Evolutionary conservation across 257 asterid genomes (phyloP).

Genomic region (Penstemon davidsonii): DNA sequence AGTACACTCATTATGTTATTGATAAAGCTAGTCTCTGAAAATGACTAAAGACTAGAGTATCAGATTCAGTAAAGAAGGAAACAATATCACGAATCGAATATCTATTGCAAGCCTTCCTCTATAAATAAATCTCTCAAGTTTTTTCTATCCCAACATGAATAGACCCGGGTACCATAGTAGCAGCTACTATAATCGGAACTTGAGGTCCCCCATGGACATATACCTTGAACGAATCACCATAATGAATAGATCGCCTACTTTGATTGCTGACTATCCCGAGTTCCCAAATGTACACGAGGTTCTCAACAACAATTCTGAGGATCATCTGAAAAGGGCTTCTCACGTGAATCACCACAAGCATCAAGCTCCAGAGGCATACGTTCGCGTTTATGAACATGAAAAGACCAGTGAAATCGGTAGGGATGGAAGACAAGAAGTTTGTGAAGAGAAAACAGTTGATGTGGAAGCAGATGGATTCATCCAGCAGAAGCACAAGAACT

Average conservation of each 20-base stretch:
- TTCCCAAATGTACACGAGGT: not conserved
- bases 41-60: not conserved
- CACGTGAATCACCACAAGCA: slow-evolving; percentile 33
- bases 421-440: slow-evolving; percentile 25
- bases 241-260: slow-evolving; percentile 43
- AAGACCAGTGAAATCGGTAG: slow-evolving; percentile 22
- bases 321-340: not conserved
- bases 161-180: slow-evolving; percentile 21
- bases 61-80: not conserved
- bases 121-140: too few species aligned
- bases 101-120: too few species aligned
- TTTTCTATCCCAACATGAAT: slow-evolving; percentile 10
- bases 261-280: slow-evolving; percentile 30
- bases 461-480: slow-evolving; percentile 64
- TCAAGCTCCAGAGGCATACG: slow-evolving; percentile 34
- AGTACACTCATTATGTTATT: too few species aligned
- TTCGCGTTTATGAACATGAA: slow-evolving; percentile 40
- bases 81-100: too few species aligned
- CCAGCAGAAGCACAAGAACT: slow-evolving; percentile 50
- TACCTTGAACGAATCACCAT: slow-evolving; percentile 36
- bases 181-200: slow-evolving; percentile 27
- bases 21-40: too few species aligned
- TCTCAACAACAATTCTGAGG: slow-evolving; percentile 16
- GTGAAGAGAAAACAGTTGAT: slow-evolving; percentile 35
- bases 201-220: slow-evolving; percentile 39